Percentiles rank a stretch among this genome's conserved stretches.
These are phyloP conservation scores for Ustilaginoidea virens DNA, from an alignment of 2,329 filamentous ascomycete species.

Conservation along the genomic window DNA sequence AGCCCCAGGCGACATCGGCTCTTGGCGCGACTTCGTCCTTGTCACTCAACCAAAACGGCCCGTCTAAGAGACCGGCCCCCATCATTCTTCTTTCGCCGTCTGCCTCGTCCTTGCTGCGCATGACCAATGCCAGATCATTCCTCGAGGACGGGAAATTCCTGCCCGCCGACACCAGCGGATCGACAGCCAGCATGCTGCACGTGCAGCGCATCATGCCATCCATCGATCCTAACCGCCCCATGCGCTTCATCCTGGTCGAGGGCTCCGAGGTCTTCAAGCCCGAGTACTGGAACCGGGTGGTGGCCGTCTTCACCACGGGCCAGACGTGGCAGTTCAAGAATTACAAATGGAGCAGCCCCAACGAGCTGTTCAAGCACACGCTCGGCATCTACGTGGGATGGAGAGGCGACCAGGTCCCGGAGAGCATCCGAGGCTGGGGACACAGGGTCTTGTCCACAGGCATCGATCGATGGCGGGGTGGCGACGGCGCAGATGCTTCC, in stretches of 20 bases:
- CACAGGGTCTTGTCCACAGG: conserved; percentile 63
- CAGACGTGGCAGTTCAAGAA: conserved; percentile 98
- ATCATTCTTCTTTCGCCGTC: conserved; percentile 97
- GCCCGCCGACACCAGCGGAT: conserved; percentile 54
- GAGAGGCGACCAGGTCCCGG: conserved; percentile 67
- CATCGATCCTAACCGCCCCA: conserved; percentile 54
- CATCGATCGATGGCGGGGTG: conserved; percentile 67
- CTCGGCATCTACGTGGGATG: conserved; percentile 83
- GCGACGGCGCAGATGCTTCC: conserved; percentile 35
- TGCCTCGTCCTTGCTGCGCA: conserved; percentile 82
- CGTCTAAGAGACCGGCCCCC: conserved; percentile 47
- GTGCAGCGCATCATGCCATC: conserved; percentile 62
- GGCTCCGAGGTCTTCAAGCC: conserved; percentile 90
- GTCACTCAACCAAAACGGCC: conserved; percentile 36
- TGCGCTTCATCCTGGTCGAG: conserved; percentile 93
- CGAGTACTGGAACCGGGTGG: conserved; percentile 91
- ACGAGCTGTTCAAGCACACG: conserved; percentile 79
- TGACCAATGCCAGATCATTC: conserved; percentile 92
- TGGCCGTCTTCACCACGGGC: conserved; percentile 93
- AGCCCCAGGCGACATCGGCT: conserved; percentile 26
- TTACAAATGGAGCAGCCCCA: conserved; percentile 87
- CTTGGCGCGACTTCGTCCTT: conserved; percentile 29
- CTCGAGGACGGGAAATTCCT: conserved; percentile 72
- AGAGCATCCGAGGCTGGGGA: conserved; percentile 70
- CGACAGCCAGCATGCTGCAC: conserved; percentile 67